A percentile compares a stretch with the other conserved stretches of the same genome.
phyloP scores from a whole-genome alignment of 75 land plant genomes.

The Sequoia sempervirens region DNA sequence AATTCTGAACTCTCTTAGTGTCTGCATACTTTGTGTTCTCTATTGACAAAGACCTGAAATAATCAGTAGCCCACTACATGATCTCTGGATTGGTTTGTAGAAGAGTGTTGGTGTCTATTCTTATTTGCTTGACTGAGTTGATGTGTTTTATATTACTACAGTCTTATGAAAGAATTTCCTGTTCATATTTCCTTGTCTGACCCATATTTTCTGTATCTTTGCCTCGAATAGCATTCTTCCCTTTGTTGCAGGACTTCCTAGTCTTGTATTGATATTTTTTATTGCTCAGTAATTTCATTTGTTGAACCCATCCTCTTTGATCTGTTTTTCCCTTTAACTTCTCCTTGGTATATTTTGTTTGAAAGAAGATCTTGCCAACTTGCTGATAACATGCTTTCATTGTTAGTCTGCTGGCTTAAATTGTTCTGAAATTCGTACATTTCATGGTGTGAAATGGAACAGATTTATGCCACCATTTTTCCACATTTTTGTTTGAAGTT shows the following conservation, averaged over 20 bases:
- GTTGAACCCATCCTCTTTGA: too few species aligned
- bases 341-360: too few species aligned
- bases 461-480: too few species aligned
- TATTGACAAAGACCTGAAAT: background rate
- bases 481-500: too few species aligned
- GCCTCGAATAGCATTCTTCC: background rate
- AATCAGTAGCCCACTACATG: background rate
- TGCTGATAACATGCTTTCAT: too few species aligned
- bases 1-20: too few species aligned
- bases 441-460: too few species aligned
- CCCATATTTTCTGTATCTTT: background rate
- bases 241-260: background rate
- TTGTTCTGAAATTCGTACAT: too few species aligned
- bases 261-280: background rate
- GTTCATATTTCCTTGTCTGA: background rate
- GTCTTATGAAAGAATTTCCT: background rate
- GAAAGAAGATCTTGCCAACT: too few species aligned
- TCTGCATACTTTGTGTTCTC: background rate
- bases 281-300: background rate
- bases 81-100: background rate
- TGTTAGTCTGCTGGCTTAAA: too few species aligned
- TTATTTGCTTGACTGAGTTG: background rate
- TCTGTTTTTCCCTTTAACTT: too few species aligned
- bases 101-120: background rate
- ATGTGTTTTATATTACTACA: background rate